A percentile compares a stretch with the other conserved stretches of the same genome.
Evolutionary conservation across 768 basidiomycete genomes (phyloP).

Genomic region (Agaricus subrufescens): DNA sequence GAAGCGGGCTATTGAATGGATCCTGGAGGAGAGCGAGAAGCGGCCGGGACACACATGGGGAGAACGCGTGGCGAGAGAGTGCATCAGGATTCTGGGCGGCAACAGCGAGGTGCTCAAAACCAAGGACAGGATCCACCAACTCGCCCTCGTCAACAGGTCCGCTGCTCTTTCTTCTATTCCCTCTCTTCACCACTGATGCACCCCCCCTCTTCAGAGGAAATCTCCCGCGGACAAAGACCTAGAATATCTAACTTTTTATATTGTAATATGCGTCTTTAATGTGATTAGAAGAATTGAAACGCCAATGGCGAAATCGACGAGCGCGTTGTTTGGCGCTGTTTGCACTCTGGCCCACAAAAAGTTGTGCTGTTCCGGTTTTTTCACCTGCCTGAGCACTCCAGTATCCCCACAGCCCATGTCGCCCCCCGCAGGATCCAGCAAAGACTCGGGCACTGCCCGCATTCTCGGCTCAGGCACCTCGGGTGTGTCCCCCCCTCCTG

Average conservation of each 20-base stretch:
- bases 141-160: conserved; percentile 77
- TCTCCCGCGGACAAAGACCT: conserved; percentile 1
- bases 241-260: background rate
- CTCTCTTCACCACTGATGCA: background rate
- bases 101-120: conserved; percentile 53
- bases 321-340: conserved; percentile 10
- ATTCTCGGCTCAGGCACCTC: conserved; percentile 90
- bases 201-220: conserved; percentile 8
- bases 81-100: conserved; percentile 66
- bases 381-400: background rate
- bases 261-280: background rate
- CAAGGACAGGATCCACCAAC: conserved; percentile 59
- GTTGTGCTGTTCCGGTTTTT: conserved; percentile 5
- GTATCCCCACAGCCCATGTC: conserved; percentile 25
- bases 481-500: conserved; percentile 44
- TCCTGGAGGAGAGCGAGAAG: conserved; percentile 57
- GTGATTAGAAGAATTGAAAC: background rate
- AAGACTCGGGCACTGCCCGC: conserved; percentile 87
- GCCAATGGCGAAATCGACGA: conserved; percentile 9
- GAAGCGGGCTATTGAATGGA: conserved; percentile 64
- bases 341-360: conserved; percentile 1
- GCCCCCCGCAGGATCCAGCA: conserved; percentile 48
- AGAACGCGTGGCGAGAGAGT: conserved; percentile 74
- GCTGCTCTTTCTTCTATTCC: conserved; percentile 19
- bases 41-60: conserved; percentile 55